These are phyloP conservation scores for Metarhizium album DNA, from an alignment of 2,329 filamentous ascomycete genomes.

Conservation along the genomic window DNA sequence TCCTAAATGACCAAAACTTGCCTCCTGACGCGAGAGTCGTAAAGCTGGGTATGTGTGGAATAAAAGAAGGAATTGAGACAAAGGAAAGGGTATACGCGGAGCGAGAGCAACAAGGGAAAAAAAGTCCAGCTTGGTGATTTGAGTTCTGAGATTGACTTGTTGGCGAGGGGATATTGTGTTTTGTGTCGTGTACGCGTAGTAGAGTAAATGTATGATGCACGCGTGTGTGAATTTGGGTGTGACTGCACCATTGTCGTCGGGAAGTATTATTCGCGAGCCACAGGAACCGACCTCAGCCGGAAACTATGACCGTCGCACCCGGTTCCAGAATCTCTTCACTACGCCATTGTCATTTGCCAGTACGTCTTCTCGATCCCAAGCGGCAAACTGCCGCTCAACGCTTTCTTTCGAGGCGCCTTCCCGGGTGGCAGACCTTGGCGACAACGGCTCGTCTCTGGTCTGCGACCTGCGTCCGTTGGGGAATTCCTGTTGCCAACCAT, in stretches of 20 bases:
- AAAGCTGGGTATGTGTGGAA: neutral
- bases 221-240: too few relatives aligned
- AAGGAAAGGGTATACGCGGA: neutral
- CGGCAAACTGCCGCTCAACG: slow-evolving; percentile 42
- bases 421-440: slow-evolving; percentile 20
- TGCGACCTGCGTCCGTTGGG: slow-evolving; percentile 32
- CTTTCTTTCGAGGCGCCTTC: slow-evolving; percentile 36
- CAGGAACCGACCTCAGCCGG: neutral
- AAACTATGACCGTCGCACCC: slow-evolving; percentile 36
- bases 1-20: neutral
- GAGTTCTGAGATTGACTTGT: neutral
- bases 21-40: slow-evolving; percentile 4
- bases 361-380: slow-evolving; percentile 38
- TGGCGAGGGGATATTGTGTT: neutral
- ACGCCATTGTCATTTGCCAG: slow-evolving; percentile 34
- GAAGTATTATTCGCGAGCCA: neutral
- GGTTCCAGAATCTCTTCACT: slow-evolving; percentile 55
- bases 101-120: neutral
- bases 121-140: neutral
- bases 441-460: slow-evolving; percentile 22
- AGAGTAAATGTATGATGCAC: too few relatives aligned
- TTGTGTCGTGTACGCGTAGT: neutral
- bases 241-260: neutral
- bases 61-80: neutral
- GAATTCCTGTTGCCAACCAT: slow-evolving; percentile 48